phyloP scores from a whole-genome alignment of 1,139 yeast genomes.

The Suhomyces panamericanus region DNA sequence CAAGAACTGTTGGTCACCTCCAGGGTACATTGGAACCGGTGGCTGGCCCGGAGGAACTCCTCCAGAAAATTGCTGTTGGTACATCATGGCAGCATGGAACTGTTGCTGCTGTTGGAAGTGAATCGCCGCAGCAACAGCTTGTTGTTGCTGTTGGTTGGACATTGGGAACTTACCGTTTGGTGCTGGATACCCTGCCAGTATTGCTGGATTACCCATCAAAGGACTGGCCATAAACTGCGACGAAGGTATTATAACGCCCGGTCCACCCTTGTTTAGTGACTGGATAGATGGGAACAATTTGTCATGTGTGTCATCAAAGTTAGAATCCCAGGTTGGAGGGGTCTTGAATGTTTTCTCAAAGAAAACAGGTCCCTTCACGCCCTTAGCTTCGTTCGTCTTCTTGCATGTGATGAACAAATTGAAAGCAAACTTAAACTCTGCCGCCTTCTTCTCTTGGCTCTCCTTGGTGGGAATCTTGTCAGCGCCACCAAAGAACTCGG shows the following conservation, averaged over 20 bases:
- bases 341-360: slow-evolving; percentile 67
- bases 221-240: slow-evolving; percentile 39
- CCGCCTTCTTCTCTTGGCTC: slow-evolving; percentile 36
- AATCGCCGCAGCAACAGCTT: slow-evolving; percentile 33
- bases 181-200: slow-evolving; percentile 20
- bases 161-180: slow-evolving; percentile 20
- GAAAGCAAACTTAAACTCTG: slow-evolving; percentile 49
- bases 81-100: slow-evolving; percentile 40
- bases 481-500: slow-evolving; percentile 51
- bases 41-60: slow-evolving; percentile 39
- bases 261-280: slow-evolving; percentile 14
- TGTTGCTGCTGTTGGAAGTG: slow-evolving; percentile 36
- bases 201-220: slow-evolving; percentile 28
- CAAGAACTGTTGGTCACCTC: slow-evolving; percentile 34
- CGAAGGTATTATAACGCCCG: slow-evolving; percentile 22
- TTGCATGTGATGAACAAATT: slow-evolving; percentile 54
- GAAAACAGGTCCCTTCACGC: slow-evolving; percentile 24
- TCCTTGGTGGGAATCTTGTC: slow-evolving; percentile 50
- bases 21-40: slow-evolving; percentile 37
- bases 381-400: slow-evolving; percentile 34
- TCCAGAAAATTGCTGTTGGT: slow-evolving; percentile 31
- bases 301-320: slow-evolving; percentile 55
- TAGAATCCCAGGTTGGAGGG: slow-evolving; percentile 78
- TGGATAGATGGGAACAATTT: slow-evolving; percentile 39
- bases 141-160: slow-evolving; percentile 19